phyloP scores from a whole-genome alignment of 805 yeast genomes.

The Myxozyma neglecta region DNA sequence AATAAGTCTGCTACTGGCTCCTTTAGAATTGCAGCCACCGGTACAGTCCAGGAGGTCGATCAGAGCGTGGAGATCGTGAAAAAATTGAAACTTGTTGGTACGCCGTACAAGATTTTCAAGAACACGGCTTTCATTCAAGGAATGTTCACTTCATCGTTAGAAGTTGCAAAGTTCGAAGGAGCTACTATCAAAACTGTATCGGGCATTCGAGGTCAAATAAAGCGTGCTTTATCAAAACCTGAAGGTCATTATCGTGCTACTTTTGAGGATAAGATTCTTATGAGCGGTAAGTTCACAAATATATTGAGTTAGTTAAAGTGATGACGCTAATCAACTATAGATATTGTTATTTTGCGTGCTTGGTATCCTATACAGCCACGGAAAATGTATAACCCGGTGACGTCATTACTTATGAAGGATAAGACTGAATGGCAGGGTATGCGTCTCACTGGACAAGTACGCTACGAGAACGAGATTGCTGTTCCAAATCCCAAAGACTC shows the following conservation, averaged over 20 bases:
- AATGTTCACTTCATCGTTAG: conserved; percentile 89
- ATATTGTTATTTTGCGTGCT: conserved; percentile 83
- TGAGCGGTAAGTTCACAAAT: conserved; percentile 49
- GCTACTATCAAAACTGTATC: conserved; percentile 95
- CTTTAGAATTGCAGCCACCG: conserved; percentile 95
- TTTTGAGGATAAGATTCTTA: conserved; percentile 88
- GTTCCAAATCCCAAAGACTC: conserved; percentile 61
- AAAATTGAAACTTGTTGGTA: conserved; percentile 90
- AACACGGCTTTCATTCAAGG: conserved; percentile 97
- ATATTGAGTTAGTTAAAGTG: background rate
- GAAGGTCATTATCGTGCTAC: conserved; percentile 96
- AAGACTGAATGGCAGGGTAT: conserved; percentile 94
- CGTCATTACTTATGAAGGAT: conserved; percentile 74
- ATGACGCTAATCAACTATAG: conserved; percentile 39
- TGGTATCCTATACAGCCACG: conserved; percentile 96
- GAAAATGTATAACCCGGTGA: conserved; percentile 92
- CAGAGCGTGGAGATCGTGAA: conserved; percentile 87
- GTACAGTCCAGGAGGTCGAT: conserved; percentile 91
- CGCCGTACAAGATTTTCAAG: conserved; percentile 88
- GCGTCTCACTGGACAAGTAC: conserved; percentile 90
- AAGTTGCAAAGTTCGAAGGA: conserved; percentile 97
- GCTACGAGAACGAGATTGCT: conserved; percentile 68
- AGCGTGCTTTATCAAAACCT: conserved; percentile 88
- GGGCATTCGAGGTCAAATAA: conserved; percentile 96
- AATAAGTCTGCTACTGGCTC: conserved; percentile 81